Evolutionary conservation across 208 protist genomes (phyloP), one percentile per base, ranked within the genome.

Genomic region (Naegleria gruberi): DNA sequence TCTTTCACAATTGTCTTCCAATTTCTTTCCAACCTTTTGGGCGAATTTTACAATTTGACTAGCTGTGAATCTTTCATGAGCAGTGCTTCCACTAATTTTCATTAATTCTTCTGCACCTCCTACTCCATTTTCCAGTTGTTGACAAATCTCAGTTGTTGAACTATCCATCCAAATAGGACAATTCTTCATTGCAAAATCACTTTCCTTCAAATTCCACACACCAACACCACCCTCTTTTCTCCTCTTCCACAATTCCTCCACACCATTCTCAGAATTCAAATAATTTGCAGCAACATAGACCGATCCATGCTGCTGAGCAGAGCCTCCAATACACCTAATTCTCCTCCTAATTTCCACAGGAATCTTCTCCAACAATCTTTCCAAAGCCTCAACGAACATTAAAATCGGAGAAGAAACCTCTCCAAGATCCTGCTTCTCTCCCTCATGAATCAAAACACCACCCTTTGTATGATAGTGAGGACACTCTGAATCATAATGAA

Each of bases 81-180:
- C 92, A 34, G 6, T 46, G 23, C 85, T 93, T 12, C 91, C 91
- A 44, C 88, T 93, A 46, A 91, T 46, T 85, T 47, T 40, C 30
- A 51, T 45, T 23, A 94, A 81, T 34, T 73, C 2, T 89, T 91
- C 37, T n/a, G 91, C n/a, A n/a, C 90, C 89, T 40, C 93, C 93
- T 84, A 94, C 5, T 2, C 51, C 42, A 45, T 83, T 42, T 87
- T 95, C 93, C 26, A 95, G 88, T 73, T 82, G 19, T 15, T 86
- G 15, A 84, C 93, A 95, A 77, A 93, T 41, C n/a, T 74, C 17
- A 23, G 55, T 91, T 34, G 93, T 95, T 37, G 87, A 91, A 30
- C 89, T 90, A 87, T 95, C 93, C 93, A 95, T 95, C 93, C 93
- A 95, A 47, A 95, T 92, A 5, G 93, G 93, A 81, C 90, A 92